These are phyloP conservation scores for Hypericum androsaemum DNA, from an alignment of 345 rosid species.

Conservation along the genomic window DNA sequence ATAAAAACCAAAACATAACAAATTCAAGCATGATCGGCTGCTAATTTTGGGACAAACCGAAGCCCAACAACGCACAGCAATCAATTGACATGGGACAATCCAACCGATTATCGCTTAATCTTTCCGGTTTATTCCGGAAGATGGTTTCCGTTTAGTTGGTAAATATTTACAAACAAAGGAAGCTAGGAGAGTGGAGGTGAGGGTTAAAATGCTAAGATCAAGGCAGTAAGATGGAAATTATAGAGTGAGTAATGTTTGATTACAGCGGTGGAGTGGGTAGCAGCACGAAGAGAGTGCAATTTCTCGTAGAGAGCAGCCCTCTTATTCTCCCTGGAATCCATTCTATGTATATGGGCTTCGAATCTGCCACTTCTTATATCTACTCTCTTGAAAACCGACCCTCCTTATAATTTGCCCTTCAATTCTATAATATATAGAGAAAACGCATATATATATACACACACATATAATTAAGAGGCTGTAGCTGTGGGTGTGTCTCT, in stretches of 20 bases:
- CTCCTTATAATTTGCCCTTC: constrained; percentile 9
- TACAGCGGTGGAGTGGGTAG: constrained; percentile 43
- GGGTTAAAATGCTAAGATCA: too few relatives aligned
- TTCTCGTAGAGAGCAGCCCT: constrained; percentile 26
- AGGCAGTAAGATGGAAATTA: not conserved
- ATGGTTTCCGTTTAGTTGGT: too few relatives aligned
- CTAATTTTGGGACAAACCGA: too few relatives aligned
- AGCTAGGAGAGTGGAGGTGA: too few relatives aligned
- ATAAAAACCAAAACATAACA: too few relatives aligned
- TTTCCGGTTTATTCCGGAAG: too few relatives aligned
- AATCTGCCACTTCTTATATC: not conserved
- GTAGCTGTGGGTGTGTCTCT: constrained; percentile 12
- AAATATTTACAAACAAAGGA: too few relatives aligned
- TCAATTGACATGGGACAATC: too few relatives aligned
- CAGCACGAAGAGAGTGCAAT: constrained; percentile 35
- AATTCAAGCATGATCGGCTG: too few relatives aligned
- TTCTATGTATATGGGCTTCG: constrained; percentile 12
- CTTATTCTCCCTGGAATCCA: constrained; percentile 31
- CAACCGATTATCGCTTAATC: too few relatives aligned
- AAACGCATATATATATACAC: not conserved
- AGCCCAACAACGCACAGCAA: too few relatives aligned
- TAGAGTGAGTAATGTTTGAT: constrained; percentile 7
- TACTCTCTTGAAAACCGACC: not conserved
- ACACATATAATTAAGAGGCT: not conserved
- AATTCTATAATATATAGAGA: not conserved